phyloP scores from a whole-genome alignment of 192 early-diverging fungal genomes.

The Rhizophagus prolifer region DNA sequence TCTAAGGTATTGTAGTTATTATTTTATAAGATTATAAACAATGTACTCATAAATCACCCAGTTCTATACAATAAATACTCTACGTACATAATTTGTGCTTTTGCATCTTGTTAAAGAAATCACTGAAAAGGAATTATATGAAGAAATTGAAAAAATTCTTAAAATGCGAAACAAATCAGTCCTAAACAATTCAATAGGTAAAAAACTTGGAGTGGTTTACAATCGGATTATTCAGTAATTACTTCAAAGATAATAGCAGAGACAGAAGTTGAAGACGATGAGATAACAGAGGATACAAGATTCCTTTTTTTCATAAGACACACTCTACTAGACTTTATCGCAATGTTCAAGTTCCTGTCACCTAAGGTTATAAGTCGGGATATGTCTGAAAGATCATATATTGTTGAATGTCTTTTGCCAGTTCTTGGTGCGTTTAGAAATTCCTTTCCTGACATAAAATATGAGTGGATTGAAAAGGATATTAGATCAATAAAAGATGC shows the following conservation, averaged over 20 bases:
- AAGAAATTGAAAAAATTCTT: too few relatives aligned
- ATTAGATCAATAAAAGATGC: slow-evolving; percentile 20
- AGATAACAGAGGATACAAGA: not conserved
- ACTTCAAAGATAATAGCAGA: slow-evolving; percentile 14
- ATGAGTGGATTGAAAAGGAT: slow-evolving; percentile 20
- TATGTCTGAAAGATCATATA: slow-evolving; percentile 21
- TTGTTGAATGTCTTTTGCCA: slow-evolving; percentile 11
- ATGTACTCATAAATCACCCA: too few relatives aligned
- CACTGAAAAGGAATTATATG: too few relatives aligned
- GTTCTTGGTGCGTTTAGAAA: slow-evolving; percentile 12
- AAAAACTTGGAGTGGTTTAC: slow-evolving; percentile 15
- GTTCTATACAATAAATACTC: too few relatives aligned
- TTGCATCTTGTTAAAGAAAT: too few relatives aligned
- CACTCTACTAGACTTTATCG: slow-evolving; percentile 12
- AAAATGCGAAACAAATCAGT: slow-evolving; percentile 21
- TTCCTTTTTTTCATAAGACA: slow-evolving; percentile 22
- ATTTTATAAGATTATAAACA: too few relatives aligned
- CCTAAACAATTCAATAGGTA: not conserved
- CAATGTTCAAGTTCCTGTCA: slow-evolving; percentile 23
- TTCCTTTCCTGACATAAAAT: slow-evolving; percentile 18
- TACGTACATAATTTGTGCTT: too few relatives aligned
- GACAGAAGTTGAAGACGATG: slow-evolving; percentile 16
- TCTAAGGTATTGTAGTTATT: not conserved
- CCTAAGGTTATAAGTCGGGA: slow-evolving; percentile 9
- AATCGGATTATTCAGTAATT: slow-evolving; percentile 26